Evolutionary conservation across 768 basidiomycete genomes (phyloP), one percentile per base, ranked within the genome.

Genomic region (Tricholoma flavovirens): DNA sequence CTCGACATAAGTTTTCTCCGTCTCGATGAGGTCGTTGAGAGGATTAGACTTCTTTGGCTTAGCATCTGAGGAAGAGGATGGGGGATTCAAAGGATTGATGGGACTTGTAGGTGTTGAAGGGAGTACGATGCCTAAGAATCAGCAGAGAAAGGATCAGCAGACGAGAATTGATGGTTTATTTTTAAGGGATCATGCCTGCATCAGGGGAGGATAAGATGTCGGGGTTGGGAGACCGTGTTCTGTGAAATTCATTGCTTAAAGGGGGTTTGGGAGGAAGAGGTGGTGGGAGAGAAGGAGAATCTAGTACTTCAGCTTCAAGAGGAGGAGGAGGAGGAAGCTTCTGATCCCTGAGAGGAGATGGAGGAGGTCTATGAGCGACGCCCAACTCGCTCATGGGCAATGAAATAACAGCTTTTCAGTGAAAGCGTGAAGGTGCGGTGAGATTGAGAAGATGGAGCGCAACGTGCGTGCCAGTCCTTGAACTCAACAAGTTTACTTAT

Each of bases 1-100:
- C 42, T 96, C 93, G 11, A 98, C 94, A 73, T 96, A 99, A 22
- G 77, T 64, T 73, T 87, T 92, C 75, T 99, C 97, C 19, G 90
- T 95, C 66, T 95, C 91, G 55, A 98, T 87, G 58, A 99, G 86
- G 74, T 99, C 96, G 6, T 80, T 80, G 54, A 99, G 77, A 22
- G 93, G 94, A 67, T 95, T 98, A 10, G 79, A 65, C 62, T 84
- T 87, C 72, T 79, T 88, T 19, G 77, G 60, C 66, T 77, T 87
- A 30, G 72, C 70, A 40, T 77, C 80, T 32, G 74, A 57, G 26
- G 71, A 64, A 11, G 72, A 54, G 10, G 72, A 62, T 15, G 15
- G 60, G 40, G 71, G 59, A 53, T 56, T 61, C 10, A 62, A 63
- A 21, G 69, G 73, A 10, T 72, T 73, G 15, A 69, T 64, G 38